phyloP scores from a whole-genome alignment of 352 stramenopile species.

The Phytophthora citricola region DNA sequence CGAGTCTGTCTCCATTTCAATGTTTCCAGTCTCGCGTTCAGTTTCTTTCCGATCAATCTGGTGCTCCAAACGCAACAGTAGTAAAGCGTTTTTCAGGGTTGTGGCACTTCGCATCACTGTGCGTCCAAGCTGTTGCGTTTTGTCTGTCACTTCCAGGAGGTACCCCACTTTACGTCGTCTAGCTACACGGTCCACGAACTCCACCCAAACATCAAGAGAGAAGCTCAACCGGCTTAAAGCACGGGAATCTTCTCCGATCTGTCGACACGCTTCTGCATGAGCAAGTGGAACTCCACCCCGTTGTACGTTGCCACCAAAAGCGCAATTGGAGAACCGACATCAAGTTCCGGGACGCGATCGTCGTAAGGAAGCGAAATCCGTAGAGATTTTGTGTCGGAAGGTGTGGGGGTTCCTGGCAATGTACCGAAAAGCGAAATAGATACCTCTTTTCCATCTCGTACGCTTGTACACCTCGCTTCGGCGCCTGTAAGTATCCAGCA shows the following conservation, averaged over 20 bases:
- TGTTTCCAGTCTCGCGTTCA: conserved; percentile 21
- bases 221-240: conserved; percentile 55
- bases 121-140: conserved; percentile 19
- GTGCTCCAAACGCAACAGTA: conserved; percentile 48
- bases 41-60: conserved; percentile 36
- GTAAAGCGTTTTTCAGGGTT: conserved; percentile 67
- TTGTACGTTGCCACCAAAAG: conserved; percentile 5
- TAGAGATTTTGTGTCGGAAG: conserved; percentile 7
- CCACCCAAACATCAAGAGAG: conserved; percentile 71
- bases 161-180: conserved; percentile 77
- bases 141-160: conserved; percentile 60
- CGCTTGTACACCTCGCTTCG: background rate
- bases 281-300: conserved; percentile 25
- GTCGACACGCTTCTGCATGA: conserved; percentile 32
- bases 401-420: conserved; percentile 25
- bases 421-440: conserved; percentile 60
- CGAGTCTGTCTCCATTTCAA: conserved; percentile 26
- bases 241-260: conserved; percentile 28
- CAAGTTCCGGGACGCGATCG: conserved; percentile 7
- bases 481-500: conserved; percentile 42
- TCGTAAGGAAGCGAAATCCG: conserved; percentile 11
- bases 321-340: conserved; percentile 34
- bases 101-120: conserved; percentile 62
- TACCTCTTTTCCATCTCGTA: conserved; percentile 40
- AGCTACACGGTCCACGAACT: conserved; percentile 62